Base-by-base conservation (phyloP, 331 rosid species). In the Saraca asoca region DNA sequence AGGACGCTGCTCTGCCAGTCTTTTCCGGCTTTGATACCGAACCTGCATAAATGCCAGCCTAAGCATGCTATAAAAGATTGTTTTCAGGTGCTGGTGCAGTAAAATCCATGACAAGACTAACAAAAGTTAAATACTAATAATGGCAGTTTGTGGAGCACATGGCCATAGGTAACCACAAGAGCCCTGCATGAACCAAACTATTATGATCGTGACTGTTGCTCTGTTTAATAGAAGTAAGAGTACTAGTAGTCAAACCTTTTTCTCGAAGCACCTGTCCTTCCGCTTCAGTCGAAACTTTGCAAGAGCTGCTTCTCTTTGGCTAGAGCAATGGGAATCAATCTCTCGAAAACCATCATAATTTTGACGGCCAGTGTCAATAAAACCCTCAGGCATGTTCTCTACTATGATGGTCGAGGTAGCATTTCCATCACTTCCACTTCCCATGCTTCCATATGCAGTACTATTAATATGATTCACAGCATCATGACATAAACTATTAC, bases 221-320 rank as follows among this genome's bases (percentile, higher is more conserved):
- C 31, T 24, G 31, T 24, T 24, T 2, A 35, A 12, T 11, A 38
- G 58, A 44, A 33, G 55, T 37, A 16, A 35, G 19, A n/a, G 35
- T 79, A 90, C 31, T 1, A 24, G 31, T 24, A 1, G 3, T 24
- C 31, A 24, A 1, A 24, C 95, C 90, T 90, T 90, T 72, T 85
- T 90, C 72, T 62, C 80, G 43, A 16, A 90, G 83, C 85, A 83
- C 67, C 92, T 67, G 70, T 83, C 87, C 65, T 83, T 87, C 46
- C 88, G 75, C 76, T 87, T 87, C 80, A 85, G 66, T 17, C 86
- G 70, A 73, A 83, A 87, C 81, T 83, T 90, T 12, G 73, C 64
- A 58, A 87, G 80, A 50, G 90, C 91, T 37, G 90, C 95, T 83
- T 90, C 85, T 71, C 95, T 90, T 56, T 70, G 88, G 75, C 78